Conservation (phyloP, 306 rosid species). For the Lathyrus oleraceus region DNA sequence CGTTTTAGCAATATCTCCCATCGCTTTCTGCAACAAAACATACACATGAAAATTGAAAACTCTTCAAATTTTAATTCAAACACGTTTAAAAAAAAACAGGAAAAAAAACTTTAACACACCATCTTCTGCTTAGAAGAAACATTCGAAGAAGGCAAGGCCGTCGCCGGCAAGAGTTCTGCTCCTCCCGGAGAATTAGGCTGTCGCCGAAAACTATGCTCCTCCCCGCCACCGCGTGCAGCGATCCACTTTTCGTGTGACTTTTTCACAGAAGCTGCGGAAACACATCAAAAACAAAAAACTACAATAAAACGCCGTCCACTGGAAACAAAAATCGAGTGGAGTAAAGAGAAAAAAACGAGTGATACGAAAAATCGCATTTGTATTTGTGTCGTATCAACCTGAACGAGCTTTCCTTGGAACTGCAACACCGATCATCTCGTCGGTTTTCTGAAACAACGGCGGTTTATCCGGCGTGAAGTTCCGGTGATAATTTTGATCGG, state of each 20-base stretch:
- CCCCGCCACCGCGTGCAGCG: conserved; percentile 42
- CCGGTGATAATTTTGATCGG: conserved; percentile 51
- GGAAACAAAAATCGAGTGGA: neutral
- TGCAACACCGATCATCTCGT: conserved; percentile 54
- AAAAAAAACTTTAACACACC: conserved; percentile 37
- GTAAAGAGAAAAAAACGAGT: neutral
- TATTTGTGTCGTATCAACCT: conserved; percentile 38
- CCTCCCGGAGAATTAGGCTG: conserved; percentile 28
- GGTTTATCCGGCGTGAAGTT: conserved; percentile 34
- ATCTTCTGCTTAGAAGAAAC: conserved; percentile 48
- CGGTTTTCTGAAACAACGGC: conserved; percentile 41
- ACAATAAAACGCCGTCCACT: neutral
- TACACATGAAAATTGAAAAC: conserved; percentile 26
- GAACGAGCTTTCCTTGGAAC: conserved; percentile 88
- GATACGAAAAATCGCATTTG: conserved; percentile 2
- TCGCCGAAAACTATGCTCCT: conserved; percentile 41
- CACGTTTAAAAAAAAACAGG: neutral
- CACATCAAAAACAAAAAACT: neutral
- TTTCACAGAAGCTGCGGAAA: conserved; percentile 59
- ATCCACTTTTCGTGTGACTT: conserved; percentile 51
- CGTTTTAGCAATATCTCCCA: conserved; percentile 38
- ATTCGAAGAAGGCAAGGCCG: conserved; percentile 41
- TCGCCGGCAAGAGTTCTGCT: conserved; percentile 39
- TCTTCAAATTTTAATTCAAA: neutral
- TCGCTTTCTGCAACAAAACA: conserved; percentile 47